phyloP scores from a whole-genome alignment of 2,329 filamentous ascomycete species.

The Pseudocercospora macadamiae region DNA sequence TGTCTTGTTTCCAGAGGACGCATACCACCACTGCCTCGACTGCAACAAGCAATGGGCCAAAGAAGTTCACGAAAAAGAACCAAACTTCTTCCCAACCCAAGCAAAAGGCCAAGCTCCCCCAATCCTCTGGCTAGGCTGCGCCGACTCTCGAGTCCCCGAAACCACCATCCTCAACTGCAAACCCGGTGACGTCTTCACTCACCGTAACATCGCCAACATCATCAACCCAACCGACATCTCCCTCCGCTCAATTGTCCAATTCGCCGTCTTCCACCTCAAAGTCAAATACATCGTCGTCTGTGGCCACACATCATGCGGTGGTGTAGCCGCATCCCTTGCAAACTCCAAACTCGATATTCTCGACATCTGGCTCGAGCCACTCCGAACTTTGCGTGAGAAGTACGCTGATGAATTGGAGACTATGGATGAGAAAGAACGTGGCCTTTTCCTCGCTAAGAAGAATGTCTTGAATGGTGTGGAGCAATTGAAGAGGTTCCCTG shows the following conservation, averaged over 20 bases:
- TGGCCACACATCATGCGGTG: constrained; percentile 64
- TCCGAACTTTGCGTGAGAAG: constrained; percentile 58
- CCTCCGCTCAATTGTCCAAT: constrained; percentile 76
- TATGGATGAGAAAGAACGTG: constrained; percentile 53
- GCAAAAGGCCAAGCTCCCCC: constrained; percentile 68
- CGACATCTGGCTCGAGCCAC: constrained; percentile 64
- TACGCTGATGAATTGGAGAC: constrained; percentile 55
- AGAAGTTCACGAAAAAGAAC: constrained; percentile 66
- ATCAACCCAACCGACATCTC: constrained; percentile 75
- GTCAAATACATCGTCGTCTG: constrained; percentile 66
- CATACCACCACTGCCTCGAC: constrained; percentile 57
- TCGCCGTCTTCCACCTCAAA: constrained; percentile 71
- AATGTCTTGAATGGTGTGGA: constrained; percentile 73
- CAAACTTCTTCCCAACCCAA: constrained; percentile 70
- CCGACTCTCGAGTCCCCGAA: constrained; percentile 82
- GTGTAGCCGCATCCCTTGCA: constrained; percentile 58
- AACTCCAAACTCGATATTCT: constrained; percentile 61
- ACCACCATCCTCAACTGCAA: constrained; percentile 77
- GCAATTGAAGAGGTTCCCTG: constrained; percentile 68
- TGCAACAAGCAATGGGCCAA: constrained; percentile 73
- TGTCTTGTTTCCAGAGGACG: constrained; percentile 23
- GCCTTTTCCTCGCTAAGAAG: constrained; percentile 69
- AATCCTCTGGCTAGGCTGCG: constrained; percentile 83
- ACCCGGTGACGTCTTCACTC: constrained; percentile 84
- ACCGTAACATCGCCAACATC: constrained; percentile 90